A percentile compares a stretch with the other conserved stretches of the same genome.
Conservation (phyloP, 164 flowering plant species). For the Berberis vulgaris region DNA sequence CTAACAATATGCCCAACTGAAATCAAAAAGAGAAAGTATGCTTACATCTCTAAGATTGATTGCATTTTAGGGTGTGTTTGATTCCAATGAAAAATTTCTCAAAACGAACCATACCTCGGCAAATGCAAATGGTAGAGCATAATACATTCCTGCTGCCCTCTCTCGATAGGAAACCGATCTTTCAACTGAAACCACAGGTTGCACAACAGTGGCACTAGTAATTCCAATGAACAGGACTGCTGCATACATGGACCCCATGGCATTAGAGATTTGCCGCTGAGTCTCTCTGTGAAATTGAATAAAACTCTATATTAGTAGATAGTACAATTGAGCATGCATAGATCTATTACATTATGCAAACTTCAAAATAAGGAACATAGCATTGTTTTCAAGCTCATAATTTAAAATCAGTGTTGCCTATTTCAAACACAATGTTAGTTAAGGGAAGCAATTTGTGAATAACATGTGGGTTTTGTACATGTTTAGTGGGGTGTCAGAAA, state of each 20-base stretch:
- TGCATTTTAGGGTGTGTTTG: too few relatives aligned
- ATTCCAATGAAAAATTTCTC: too few relatives aligned
- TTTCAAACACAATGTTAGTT: too few relatives aligned
- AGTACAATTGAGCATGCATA: background rate
- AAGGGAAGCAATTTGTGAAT: too few relatives aligned
- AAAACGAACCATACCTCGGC: conserved; percentile 54
- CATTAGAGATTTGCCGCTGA: conserved; percentile 74
- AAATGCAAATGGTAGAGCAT: conserved; percentile 91
- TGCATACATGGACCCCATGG: conserved; percentile 96
- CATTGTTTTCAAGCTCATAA: too few relatives aligned
- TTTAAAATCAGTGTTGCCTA: too few relatives aligned
- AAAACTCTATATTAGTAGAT: background rate
- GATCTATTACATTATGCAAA: background rate
- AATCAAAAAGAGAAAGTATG: background rate
- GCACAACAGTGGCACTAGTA: conserved; percentile 83
- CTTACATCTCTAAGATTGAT: background rate
- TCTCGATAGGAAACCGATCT: conserved; percentile 95
- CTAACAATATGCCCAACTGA: conserved; percentile 35
- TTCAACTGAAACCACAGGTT: conserved; percentile 93
- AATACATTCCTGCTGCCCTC: conserved; percentile 95
- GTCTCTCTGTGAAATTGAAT: conserved; percentile 45
- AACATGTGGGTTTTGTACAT: too few relatives aligned
- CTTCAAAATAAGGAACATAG: too few relatives aligned
- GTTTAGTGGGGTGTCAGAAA: background rate
- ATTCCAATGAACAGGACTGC: conserved; percentile 88